Evolutionary conservation across 495 filamentous ascomycete genomes (phyloP).

Genomic region (Penicillium verhagenii): DNA sequence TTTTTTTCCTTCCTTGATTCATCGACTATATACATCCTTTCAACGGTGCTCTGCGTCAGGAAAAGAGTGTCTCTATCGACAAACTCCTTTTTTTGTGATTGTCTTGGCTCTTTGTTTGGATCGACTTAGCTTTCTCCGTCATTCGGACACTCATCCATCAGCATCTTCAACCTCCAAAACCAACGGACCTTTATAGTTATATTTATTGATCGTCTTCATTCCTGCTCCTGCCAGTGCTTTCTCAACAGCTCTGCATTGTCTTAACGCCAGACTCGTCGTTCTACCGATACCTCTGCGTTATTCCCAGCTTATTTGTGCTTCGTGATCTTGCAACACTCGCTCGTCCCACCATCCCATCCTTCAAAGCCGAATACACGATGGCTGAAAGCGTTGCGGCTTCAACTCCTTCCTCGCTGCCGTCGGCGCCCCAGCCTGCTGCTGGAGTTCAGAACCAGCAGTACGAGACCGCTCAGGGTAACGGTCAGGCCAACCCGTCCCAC

Average conservation of each 20-base stretch:
- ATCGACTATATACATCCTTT: neutral
- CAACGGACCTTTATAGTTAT: conserved; percentile 14
- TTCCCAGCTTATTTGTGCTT: neutral
- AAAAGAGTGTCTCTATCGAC: neutral
- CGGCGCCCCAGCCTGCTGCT: conserved; percentile 62
- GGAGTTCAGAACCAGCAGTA: conserved; percentile 70
- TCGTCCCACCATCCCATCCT: conserved; percentile 16
- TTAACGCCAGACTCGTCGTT: neutral
- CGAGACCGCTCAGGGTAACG: conserved; percentile 62
- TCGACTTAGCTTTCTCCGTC: conserved; percentile 10
- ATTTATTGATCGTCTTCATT: conserved; percentile 3
- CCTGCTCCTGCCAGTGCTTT: neutral
- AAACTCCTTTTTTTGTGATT: conserved; percentile 2
- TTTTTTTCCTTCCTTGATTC: conserved; percentile 19
- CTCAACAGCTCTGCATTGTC: conserved; percentile 1
- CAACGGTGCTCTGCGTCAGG: neutral
- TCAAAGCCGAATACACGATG: conserved; percentile 49
- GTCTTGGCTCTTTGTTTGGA: conserved; percentile 18
- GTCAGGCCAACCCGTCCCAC: conserved; percentile 63
- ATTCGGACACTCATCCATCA: conserved; percentile 14
- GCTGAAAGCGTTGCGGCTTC: conserved; percentile 61
- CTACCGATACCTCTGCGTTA: neutral
- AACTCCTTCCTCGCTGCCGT: conserved; percentile 56
- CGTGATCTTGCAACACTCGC: neutral
- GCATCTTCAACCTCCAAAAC: neutral